Base-by-base conservation (phyloP, 192 early-diverging fungal genomes). In the Dissophora globulifera region DNA sequence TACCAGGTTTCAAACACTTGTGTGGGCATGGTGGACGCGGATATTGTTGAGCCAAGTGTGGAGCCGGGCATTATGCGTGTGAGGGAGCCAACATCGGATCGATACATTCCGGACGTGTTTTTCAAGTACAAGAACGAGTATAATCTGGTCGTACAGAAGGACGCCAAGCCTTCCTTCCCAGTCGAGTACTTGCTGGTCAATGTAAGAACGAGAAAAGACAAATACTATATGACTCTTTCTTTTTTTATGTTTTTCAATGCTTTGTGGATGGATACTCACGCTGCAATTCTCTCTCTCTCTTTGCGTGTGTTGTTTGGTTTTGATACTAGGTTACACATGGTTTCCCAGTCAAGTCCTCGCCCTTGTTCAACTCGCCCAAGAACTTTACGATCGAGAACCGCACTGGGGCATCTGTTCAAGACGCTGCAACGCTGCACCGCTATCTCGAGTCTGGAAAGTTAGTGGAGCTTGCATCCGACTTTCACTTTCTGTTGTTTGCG, bases 41-140 rank as follows among this genome's bases (percentile, higher is more conserved):
- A 89, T 26, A 91, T 99, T 50, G 87, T 98, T 13, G 94, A 97
- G 64, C 91, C 96, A 4, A 94, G 93, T 70, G 87, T 89, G 19
- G 90, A 94, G 31, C 96, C 97, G 5, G 83, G 85, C 23, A 84
- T 94, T 53, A 90, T 98, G 91, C 87, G 93, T 6, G 94, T 98
- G 20, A 87, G 89, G 64, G 88, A 89, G 56, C 72, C 88, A 19
- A 89, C 87, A 7, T 31, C 76, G 7, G 84, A 90, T 32, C 87
- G 92, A 23, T 99, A 99, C 72, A 92, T 99, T 20, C 97, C 96
- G 0, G 97, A 99, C 38, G 90, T 99, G 19, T 95, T 97, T 68
- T 99, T 97, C 85, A 92, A 91, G 76, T 96, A 93, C 79, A 94
- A 89, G 69, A 99, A 99, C 85, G 88, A 97, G 72, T 99, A 99